Evolutionary conservation across 2,329 filamentous ascomycete species (phyloP), one percentile per base, ranked within the genome.

Genomic region (Onygenales sp.): DNA sequence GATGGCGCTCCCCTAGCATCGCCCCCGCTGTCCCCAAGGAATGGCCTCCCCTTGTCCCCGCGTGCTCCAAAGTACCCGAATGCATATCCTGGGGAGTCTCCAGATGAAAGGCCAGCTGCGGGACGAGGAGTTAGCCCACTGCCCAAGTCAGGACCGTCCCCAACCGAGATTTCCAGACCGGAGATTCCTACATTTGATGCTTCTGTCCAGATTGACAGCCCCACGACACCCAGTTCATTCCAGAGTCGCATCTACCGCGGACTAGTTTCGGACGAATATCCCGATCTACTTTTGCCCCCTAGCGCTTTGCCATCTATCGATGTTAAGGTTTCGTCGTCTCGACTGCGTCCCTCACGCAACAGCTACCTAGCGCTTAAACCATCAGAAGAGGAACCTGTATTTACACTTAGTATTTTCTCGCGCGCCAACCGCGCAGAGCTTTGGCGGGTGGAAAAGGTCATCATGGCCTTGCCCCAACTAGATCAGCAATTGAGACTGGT

Each of bases 391-490:
- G 91, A 96, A 61, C 89, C 91, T 0, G 92, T 97, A 0, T 96
- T 97, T 63, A 95, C 90, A 0, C 75, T 98, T 51, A 91, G 90
- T 14, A 75, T 98, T 37, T 86, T 89, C 62, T 87, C 87, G 8
- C 84, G 91, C 52, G 52, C 48, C 17, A 83, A 89, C 57, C 75
- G 81, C 2, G 81, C 79, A 52, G 92, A 97, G 67, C 76, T 98
- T 9, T 97, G 93, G 92, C 84, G 92, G 33, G 83, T 95, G 6
- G 93, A 98, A 70, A 98, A 98, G 70, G 89, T 95, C 56, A 87
- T 88, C 3, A 74, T 81, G 11, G 89, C 92, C 32, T 75, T 98
- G 32, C 80, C 83, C n/a, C 84, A 85, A 58, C 77, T 98, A 37
- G 92, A 97, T 65, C 80, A 88, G 53, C 83, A 87, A 54, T 72